Evolutionary conservation across 2,329 filamentous ascomycete species (phyloP).

Genomic region (Fusarium marasasianum): DNA sequence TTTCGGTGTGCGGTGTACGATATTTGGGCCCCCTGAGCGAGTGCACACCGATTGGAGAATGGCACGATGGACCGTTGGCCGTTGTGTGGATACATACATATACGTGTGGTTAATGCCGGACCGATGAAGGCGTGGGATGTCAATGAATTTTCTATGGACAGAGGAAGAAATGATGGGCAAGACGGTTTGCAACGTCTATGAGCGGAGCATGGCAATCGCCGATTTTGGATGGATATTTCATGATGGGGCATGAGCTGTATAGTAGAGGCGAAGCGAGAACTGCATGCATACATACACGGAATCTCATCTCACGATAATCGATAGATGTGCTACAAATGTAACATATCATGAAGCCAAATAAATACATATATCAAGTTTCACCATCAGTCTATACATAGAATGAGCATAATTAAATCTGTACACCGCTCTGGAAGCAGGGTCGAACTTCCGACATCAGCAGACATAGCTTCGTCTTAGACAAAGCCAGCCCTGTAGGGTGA

Average conservation of each 20-base stretch:
- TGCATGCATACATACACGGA: slow-evolving; percentile 26
- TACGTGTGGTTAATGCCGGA: slow-evolving; percentile 16
- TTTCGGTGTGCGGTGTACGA: slow-evolving; percentile 33
- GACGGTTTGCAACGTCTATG: not conserved
- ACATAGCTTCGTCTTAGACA: not conserved
- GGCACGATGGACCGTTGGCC: slow-evolving; percentile 17
- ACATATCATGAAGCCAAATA: not conserved
- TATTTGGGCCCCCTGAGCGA: not conserved
- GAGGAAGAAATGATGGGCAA: slow-evolving; percentile 5
- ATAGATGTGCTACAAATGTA: slow-evolving; percentile 14
- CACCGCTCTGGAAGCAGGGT: not conserved
- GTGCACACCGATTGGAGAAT: not conserved
- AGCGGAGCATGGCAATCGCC: slow-evolving; percentile 10
- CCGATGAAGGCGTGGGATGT: slow-evolving; percentile 14
- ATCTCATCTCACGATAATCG: slow-evolving; percentile 35
- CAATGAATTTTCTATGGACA: not conserved
- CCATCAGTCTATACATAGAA: not conserved
- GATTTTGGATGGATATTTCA: slow-evolving; percentile 6
- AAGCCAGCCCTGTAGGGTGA: slow-evolving; percentile 2
- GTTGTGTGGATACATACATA: slow-evolving; percentile 19
- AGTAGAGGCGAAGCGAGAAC: not conserved
- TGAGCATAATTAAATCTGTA: not conserved
- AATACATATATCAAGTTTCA: not conserved
- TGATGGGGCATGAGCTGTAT: slow-evolving; percentile 8
- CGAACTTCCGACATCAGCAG: not conserved